These are phyloP conservation scores for Podila epigama DNA, from an alignment of 192 early-diverging fungal species.

Conservation along the genomic window DNA sequence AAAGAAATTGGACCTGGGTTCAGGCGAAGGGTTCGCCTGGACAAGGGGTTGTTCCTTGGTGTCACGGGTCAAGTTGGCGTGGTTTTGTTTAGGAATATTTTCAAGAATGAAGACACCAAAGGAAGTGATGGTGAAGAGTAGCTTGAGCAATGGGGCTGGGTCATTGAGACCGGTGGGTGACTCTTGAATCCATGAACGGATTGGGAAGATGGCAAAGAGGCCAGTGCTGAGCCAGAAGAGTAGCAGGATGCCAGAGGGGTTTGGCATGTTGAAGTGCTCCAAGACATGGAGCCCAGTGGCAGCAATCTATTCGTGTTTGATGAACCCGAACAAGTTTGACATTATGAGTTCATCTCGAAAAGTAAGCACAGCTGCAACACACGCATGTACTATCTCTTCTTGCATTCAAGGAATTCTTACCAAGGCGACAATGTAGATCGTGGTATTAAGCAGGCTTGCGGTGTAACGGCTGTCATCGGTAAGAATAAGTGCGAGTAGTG, in stretches of 20 bases:
- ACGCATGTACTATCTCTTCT: no score
- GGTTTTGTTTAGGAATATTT: constrained; percentile 46
- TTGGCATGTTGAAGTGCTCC: constrained; percentile 42
- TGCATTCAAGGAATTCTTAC: no score
- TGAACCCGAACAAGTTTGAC: background rate
- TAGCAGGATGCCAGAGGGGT: constrained; percentile 54
- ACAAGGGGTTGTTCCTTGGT: background rate
- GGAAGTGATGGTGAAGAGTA: constrained; percentile 36
- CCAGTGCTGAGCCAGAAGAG: constrained; percentile 60
- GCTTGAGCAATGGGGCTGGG: constrained; percentile 31
- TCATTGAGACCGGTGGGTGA: constrained; percentile 14
- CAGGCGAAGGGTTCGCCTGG: constrained; percentile 34
- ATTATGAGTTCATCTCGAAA: background rate
- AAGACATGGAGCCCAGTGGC: constrained; percentile 18
- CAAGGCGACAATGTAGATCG: constrained; percentile 15
- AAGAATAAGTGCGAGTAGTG: constrained; percentile 6
- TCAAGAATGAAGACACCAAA: constrained; percentile 54
- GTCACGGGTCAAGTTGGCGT: constrained; percentile 25
- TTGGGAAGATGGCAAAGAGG: constrained; percentile 45
- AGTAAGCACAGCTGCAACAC: background rate
- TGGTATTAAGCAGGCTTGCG: constrained; percentile 18
- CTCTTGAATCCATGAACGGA: constrained; percentile 50
- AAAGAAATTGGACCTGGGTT: constrained; percentile 37
- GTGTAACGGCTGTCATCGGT: background rate
- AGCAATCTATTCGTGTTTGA: no score